Evolutionary conservation across 768 basidiomycete species (phyloP).

Genomic region (Tulasnella sp.): DNA sequence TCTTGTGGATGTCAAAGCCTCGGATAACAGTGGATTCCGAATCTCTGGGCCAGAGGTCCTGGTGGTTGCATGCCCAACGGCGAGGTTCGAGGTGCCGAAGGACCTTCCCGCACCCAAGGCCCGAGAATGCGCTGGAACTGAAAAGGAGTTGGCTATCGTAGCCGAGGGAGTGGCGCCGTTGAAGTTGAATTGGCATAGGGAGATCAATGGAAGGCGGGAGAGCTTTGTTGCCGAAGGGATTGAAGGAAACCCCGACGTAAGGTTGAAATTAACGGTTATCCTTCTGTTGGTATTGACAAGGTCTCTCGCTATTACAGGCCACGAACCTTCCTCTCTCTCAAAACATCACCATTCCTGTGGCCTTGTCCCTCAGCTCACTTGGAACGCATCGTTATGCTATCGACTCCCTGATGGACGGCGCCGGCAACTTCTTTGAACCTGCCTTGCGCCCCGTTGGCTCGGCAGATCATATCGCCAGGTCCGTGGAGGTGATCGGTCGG

Average conservation of each 20-base stretch:
- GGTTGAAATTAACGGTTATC: background rate
- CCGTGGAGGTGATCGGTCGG: constrained; percentile 61
- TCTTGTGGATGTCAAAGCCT: constrained; percentile 65
- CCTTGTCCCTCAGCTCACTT: constrained; percentile 50
- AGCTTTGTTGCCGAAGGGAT: constrained; percentile 78
- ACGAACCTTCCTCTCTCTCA: constrained; percentile 30
- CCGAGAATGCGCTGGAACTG: constrained; percentile 48
- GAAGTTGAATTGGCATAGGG: constrained; percentile 67
- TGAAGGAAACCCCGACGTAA: constrained; percentile 45
- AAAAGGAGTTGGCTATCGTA: constrained; percentile 44
- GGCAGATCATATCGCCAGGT: constrained; percentile 41
- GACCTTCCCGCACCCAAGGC: constrained; percentile 31
- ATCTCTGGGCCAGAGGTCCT: constrained; percentile 53
- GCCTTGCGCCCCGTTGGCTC: constrained; percentile 26
- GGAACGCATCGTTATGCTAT: constrained; percentile 67
- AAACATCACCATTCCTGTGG: constrained; percentile 59
- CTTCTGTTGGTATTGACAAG: background rate
- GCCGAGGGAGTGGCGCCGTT: constrained; percentile 33
- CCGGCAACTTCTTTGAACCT: constrained; percentile 59
- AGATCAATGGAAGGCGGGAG: constrained; percentile 57
- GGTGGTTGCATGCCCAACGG: constrained; percentile 75
- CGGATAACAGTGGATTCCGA: constrained; percentile 62
- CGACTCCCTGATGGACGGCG: constrained; percentile 73
- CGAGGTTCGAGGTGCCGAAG: constrained; percentile 47
- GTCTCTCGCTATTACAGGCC: constrained; percentile 16